These are phyloP conservation scores for Colletotrichum kahawae DNA, from an alignment of 2,329 filamentous ascomycete genomes.

Conservation along the genomic window DNA sequence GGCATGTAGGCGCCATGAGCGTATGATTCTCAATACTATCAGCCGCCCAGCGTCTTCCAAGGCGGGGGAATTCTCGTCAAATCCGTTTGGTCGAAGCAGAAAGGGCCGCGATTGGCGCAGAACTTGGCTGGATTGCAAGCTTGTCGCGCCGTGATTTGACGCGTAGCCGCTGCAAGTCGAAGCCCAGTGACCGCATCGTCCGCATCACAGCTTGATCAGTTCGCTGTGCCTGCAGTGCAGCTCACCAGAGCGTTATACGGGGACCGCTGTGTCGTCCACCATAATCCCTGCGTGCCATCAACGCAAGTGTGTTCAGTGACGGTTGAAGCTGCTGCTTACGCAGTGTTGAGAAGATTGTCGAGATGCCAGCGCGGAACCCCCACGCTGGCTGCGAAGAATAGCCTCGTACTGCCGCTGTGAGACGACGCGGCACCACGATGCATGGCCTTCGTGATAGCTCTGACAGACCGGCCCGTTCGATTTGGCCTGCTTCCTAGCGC, in stretches of 20 bases:
- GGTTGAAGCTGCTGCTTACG: background rate
- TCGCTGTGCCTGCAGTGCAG: background rate
- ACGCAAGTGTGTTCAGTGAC: background rate
- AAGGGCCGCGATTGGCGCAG: background rate
- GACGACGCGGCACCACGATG: background rate
- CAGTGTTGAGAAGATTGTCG: background rate
- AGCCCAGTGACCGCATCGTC: background rate
- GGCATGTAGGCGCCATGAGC: background rate
- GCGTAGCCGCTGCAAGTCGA: background rate
- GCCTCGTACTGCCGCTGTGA: background rate
- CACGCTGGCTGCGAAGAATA: background rate
- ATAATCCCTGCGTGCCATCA: background rate
- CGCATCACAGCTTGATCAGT: background rate
- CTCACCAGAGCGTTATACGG: background rate
- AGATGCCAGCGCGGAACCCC: background rate
- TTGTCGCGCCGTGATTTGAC: background rate
- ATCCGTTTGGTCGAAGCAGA: background rate
- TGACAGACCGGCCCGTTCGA: background rate
- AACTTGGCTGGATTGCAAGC: background rate
- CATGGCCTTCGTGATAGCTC: background rate
- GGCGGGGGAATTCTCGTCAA: background rate
- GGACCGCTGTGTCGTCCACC: background rate
- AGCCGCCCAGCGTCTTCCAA: background rate
- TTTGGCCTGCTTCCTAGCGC: background rate
- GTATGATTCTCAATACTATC: background rate